Evolutionary conservation across 257 asterid species (phyloP), one percentile per base, ranked within the genome.

Genomic region (Solanum verrucosum): DNA sequence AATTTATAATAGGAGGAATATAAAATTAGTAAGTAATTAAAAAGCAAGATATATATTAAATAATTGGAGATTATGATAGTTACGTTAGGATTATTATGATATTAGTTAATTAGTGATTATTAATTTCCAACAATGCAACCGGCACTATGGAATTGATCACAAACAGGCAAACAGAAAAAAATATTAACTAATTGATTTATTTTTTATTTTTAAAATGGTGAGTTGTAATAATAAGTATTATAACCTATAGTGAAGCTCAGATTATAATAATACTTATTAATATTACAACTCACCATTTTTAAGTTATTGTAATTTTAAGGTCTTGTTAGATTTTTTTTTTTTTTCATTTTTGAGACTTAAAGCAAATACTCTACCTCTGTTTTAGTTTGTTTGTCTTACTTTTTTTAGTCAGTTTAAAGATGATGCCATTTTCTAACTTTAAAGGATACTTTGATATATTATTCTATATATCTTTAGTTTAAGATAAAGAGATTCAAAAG

Each of bases 51-150:
- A 56, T 56, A 56, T 56, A 52, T 52, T 52, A 52, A 52, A 52
- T 52, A 34, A 77, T 73, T 13, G 67, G 79, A 84, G 90, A 88
- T 73, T 88, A 63, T 75, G 86, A 90, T 34, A 49, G 86, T 65
- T 87, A 35, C 44, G 14, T 20, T 56, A 56, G 65, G 10, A 52
- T 52, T 20, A 56, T 7, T 56, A 18, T 56, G 11, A 56, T 7
- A 56, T 9, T 1, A 49, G 87, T 84, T 49, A 27, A 60, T 68
- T 70, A 21, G 14, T 88, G 46, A 14, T 2, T 46, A 56, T 79
- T 85, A 67, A 59, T 72, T 73, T 86, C 21, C 29, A 79, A 83
- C 67, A 79, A 83, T 29, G 44, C 90, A 86, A 88, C 85, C 67
- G 87, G 78, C 60, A 52, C 44, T 27, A 33, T 29, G 49, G 40